Base-by-base conservation (phyloP, 257 asterid genomes). In the Fraxinus americana region DNA sequence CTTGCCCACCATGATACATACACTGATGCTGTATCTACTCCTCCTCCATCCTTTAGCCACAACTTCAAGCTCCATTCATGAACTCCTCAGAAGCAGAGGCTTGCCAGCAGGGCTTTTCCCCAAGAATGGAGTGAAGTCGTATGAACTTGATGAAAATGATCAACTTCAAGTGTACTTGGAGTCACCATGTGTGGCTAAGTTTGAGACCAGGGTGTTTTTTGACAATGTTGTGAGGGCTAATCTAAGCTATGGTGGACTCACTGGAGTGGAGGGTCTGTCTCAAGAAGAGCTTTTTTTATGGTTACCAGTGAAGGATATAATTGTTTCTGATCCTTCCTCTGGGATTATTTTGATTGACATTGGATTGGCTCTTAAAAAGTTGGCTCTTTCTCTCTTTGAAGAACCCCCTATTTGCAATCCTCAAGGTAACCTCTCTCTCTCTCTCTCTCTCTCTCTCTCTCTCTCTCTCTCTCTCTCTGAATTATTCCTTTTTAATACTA, bases 211-310 rank as follows among this genome's bases (percentile, higher is more conserved):
- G 83, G 93, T 94, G 0, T 85, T 75, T 6, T 94, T 91, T 78
- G 96, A 92, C 25, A 88, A 87, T 41, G 90, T 92, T n/a, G 97
- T 94, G 16, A 81, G 86, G 29, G 98, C 98, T 2, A 94, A 94
- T 63, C 89, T 94, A 3, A 91, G 92, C 81, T 91, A 90, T 11
- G 98, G 98, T 1, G 97, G 93, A 2, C 82, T 94, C 68, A 92
- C 77, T 30, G 97, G 97, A 8, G 90, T 94, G 0, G 89, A 94
- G 80, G 98, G 98, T 0, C 75, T 94, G 70, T 87, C 96, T 30
- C 94, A 94, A 68, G 95, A 94, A 70, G 98, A 94, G 88, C 93
- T 94, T 2, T 94, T 94, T 38, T 61, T 94, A 16, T 94, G 97
- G 98, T 75, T 94, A 25, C 97, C 98, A 7, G 97, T 94, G 10